A percentile compares a stretch with the other conserved stretches of the same genome.
phyloP scores from a whole-genome alignment of 116 monocot species.

The Dioscorea cayenensis region DNA sequence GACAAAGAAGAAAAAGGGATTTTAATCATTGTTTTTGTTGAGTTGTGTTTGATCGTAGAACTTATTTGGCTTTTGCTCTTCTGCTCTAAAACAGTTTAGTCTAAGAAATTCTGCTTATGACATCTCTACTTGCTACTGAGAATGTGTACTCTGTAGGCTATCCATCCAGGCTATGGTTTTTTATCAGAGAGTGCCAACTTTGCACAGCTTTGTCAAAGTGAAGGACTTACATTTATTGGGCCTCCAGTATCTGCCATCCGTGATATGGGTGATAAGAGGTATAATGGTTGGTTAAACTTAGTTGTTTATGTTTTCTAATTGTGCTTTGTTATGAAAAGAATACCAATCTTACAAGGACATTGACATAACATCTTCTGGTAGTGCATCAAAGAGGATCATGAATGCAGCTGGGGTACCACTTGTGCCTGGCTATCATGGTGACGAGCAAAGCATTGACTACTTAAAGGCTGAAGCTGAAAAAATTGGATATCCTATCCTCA shows the following conservation, averaged over 20 bases:
- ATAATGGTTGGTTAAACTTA: not conserved
- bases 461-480: conserved; percentile 82
- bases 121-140: not conserved
- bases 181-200: conserved; percentile 95
- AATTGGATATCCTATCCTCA: conserved; percentile 92
- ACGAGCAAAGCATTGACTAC: conserved; percentile 68
- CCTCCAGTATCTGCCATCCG: conserved; percentile 97
- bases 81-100: too few relatives aligned
- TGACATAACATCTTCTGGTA: conserved; percentile 14
- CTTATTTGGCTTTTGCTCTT: too few relatives aligned
- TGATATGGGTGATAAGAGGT: conserved; percentile 99
- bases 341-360: not conserved
- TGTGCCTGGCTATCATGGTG: conserved; percentile 95
- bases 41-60: too few relatives aligned
- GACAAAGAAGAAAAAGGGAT: too few relatives aligned
- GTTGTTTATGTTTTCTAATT: not conserved
- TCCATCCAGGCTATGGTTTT: conserved; percentile 98
- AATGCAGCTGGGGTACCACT: conserved; percentile 92
- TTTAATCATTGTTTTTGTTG: too few relatives aligned
- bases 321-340: not conserved
- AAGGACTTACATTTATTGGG: conserved; percentile 88
- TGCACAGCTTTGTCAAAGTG: conserved; percentile 81
- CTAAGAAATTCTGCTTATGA: not conserved
- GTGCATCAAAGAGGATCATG: conserved; percentile 99
- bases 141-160: conserved; percentile 41